phyloP scores from a whole-genome alignment of 495 filamentous ascomycete genomes.

The Xylaria longipes region DNA sequence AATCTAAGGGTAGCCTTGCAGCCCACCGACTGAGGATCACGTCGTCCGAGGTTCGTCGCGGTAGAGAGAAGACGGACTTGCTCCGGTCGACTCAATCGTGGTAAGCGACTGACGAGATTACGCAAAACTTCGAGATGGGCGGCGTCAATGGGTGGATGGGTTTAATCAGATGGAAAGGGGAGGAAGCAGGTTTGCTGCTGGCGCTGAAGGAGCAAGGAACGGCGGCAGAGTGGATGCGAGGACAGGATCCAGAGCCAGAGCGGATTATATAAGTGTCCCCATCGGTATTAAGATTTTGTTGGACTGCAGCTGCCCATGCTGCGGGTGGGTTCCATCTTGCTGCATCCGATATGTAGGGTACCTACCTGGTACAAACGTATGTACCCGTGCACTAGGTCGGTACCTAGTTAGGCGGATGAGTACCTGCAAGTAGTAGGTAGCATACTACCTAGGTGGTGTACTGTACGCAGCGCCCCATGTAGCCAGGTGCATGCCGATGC shows the following conservation, averaged over 20 bases:
- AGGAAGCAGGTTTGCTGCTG: constrained; percentile 25
- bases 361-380: constrained; percentile 1
- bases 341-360: constrained; percentile 3
- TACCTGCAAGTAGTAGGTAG: not conserved
- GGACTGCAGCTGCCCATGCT: constrained; percentile 28
- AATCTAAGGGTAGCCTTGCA: not conserved
- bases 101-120: constrained; percentile 26
- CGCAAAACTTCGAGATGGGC: constrained; percentile 23
- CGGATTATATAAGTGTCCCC: constrained; percentile 22
- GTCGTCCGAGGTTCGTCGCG: not conserved
- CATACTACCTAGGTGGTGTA: not conserved
- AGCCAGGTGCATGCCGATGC: not conserved
- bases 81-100: not conserved
- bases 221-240: constrained; percentile 31
- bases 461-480: not conserved
- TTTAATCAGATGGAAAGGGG: constrained; percentile 24
- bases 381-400: not conserved
- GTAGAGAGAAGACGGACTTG: not conserved
- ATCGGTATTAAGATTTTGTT: constrained; percentile 28
- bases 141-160: constrained; percentile 15
- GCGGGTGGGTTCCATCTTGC: constrained; percentile 13
- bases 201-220: constrained; percentile 33
- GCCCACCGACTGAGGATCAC: not conserved
- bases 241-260: constrained; percentile 3
- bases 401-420: not conserved